Conservation (phyloP, 345 rosid species). For the Arabidopsis arenosa region DNA sequence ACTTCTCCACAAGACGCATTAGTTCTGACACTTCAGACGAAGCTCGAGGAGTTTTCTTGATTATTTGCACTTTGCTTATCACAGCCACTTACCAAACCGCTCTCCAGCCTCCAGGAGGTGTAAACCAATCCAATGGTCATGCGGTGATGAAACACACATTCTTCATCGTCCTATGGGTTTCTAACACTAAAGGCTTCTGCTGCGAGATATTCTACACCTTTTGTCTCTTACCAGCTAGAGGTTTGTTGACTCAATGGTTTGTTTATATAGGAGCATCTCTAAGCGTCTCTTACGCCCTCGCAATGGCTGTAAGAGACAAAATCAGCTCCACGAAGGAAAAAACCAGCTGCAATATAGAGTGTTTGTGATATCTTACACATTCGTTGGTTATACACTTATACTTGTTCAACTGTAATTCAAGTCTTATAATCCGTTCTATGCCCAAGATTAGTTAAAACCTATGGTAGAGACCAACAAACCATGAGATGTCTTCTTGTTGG, state of each 20-base stretch:
- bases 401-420: background rate
- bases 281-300: no score
- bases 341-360: no score
- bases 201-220: slow-evolving; percentile 34
- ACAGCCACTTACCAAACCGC: slow-evolving; percentile 40
- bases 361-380: background rate
- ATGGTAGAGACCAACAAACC: slow-evolving; percentile 1
- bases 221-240: no score
- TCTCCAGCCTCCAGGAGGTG: no score
- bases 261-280: no score
- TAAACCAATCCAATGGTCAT: slow-evolving; percentile 18
- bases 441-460: background rate
- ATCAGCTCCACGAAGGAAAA: no score
- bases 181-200: slow-evolving; percentile 29
- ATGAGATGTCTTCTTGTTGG: background rate
- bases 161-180: slow-evolving; percentile 29
- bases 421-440: no score
- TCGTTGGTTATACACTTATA: no score
- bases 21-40: slow-evolving; percentile 12
- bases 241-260: no score
- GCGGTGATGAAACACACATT: slow-evolving; percentile 28
- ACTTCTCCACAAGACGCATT: slow-evolving; percentile 24
- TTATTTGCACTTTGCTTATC: slow-evolving; percentile 32
- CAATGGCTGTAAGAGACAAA: no score
- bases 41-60: slow-evolving; percentile 29